Conservation (phyloP, 2,329 filamentous ascomycete species). For the Penicillium corylophilum region DNA sequence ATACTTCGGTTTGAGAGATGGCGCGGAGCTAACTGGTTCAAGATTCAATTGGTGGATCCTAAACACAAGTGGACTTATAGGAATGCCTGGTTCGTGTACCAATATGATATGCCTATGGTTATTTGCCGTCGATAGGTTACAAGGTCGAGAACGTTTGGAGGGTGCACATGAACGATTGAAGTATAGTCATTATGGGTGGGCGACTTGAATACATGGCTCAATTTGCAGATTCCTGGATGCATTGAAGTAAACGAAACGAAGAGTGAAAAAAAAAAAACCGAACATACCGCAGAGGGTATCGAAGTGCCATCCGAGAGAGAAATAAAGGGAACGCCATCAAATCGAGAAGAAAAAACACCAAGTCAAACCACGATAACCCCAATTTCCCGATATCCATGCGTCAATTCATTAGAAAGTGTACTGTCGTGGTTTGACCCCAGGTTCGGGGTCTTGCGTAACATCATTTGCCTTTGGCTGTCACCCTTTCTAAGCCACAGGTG, state of each 20-base stretch:
- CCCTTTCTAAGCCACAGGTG: neutral
- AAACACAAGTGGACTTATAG: slow-evolving; percentile 53
- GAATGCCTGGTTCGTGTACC: slow-evolving; percentile 61
- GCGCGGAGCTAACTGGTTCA: slow-evolving; percentile 27
- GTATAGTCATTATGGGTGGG: neutral
- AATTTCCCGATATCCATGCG: slow-evolving; percentile 13
- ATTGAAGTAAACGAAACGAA: slow-evolving; percentile 7
- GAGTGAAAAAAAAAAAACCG: slow-evolving; percentile 6
- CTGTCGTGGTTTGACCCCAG: slow-evolving; percentile 1
- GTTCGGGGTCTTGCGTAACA: slow-evolving; percentile 14
- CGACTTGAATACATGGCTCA: slow-evolving; percentile 8
- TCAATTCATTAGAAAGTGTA: slow-evolving; percentile 22
- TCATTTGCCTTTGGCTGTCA: slow-evolving; percentile 14
- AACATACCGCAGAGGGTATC: slow-evolving; percentile 25
- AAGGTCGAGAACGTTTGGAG: no score
- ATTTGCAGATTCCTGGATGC: slow-evolving; percentile 9
- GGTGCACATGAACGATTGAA: neutral
- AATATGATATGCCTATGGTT: slow-evolving; percentile 54
- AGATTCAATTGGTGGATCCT: slow-evolving; percentile 54
- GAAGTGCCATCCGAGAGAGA: slow-evolving; percentile 12
- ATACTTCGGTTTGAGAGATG: neutral
- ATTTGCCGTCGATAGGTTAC: slow-evolving; percentile 7
- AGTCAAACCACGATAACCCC: slow-evolving; percentile 13
- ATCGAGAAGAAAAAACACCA: slow-evolving; percentile 14
- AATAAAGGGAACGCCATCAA: neutral